Evolutionary conservation across 768 basidiomycete species (phyloP).

Genomic region (Lactarius indigo): DNA sequence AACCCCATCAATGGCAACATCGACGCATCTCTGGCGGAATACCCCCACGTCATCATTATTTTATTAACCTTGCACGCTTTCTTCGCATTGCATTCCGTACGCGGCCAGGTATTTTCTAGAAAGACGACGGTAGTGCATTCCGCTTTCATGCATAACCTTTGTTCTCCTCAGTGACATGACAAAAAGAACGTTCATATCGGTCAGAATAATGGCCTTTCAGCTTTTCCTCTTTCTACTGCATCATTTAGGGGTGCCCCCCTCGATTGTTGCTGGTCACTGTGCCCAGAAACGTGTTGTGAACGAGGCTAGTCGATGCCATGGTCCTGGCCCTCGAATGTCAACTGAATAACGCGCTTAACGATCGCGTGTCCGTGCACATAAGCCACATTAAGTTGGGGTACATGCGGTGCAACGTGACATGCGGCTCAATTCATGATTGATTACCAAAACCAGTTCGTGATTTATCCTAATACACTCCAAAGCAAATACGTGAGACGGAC

Average conservation of each 20-base stretch:
- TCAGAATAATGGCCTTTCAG: background rate
- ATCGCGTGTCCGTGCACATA: background rate
- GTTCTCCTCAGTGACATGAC: slow-evolving; percentile 8
- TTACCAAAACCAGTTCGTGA: slow-evolving; percentile 6
- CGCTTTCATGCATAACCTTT: slow-evolving; percentile 3
- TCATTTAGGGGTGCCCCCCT: slow-evolving; percentile 4
- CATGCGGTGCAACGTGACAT: slow-evolving; percentile 12
- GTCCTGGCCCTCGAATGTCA: slow-evolving; percentile 6
- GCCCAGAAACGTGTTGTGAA: slow-evolving; percentile 22
- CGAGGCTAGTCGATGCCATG: slow-evolving; percentile 17
- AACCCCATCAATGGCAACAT: background rate
- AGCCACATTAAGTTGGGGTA: slow-evolving; percentile 13
- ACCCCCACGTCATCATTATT: slow-evolving; percentile 14
- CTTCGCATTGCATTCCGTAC: background rate
- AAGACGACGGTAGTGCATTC: background rate
- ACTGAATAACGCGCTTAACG: background rate
- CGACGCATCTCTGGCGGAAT: slow-evolving; percentile 3
- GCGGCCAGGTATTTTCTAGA: slow-evolving; percentile 5
- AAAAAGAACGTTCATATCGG: slow-evolving; percentile 1
- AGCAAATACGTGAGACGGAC: slow-evolving; percentile 18
- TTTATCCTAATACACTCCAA: slow-evolving; percentile 1
- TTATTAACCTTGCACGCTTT: slow-evolving; percentile 7
- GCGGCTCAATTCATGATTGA: slow-evolving; percentile 15
- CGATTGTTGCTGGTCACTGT: background rate
- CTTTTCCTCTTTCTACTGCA: background rate